These are phyloP conservation scores for Hypoxylon sp. DNA, from an alignment of 2,329 filamentous ascomycete genomes.

Conservation along the genomic window DNA sequence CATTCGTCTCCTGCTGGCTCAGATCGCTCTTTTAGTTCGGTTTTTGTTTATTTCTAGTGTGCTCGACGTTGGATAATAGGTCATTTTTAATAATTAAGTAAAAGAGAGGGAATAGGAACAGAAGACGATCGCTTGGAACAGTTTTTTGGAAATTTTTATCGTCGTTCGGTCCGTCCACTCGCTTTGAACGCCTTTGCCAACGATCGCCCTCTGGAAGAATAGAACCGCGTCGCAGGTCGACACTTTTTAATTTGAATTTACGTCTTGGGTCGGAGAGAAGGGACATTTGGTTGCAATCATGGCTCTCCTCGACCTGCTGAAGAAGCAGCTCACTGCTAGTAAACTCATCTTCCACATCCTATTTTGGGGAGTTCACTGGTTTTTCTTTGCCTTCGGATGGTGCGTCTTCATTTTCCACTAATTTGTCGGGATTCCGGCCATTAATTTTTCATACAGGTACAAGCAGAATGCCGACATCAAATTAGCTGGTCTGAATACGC, in stretches of 20 bases:
- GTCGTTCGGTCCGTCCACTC: conserved; percentile 39
- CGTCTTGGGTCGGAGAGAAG: conserved; percentile 50
- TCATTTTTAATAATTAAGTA: conserved; percentile 49
- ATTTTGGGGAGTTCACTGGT: conserved; percentile 85
- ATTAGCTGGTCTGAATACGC: conserved; percentile 82
- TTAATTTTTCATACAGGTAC: conserved; percentile 69
- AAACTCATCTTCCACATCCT: conserved; percentile 86
- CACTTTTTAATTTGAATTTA: conserved; percentile 58
- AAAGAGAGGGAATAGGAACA: conserved; percentile 39
- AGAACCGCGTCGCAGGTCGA: conserved; percentile 69
- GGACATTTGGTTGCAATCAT: conserved; percentile 60
- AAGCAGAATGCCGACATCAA: conserved; percentile 79
- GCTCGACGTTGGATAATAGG: conserved; percentile 48
- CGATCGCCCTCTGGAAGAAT: conserved; percentile 37
- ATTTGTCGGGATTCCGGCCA: background rate
- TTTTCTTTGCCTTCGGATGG: conserved; percentile 89
- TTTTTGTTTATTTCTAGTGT: conserved; percentile 52
- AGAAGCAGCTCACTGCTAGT: conserved; percentile 76
- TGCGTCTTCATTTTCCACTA: conserved; percentile 61
- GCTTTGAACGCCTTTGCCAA: conserved; percentile 39
- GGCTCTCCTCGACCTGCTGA: conserved; percentile 60
- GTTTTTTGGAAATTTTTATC: conserved; percentile 25
- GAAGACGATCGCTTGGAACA: conserved; percentile 28
- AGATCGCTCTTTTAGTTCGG: conserved; percentile 67
- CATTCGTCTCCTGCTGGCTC: conserved; percentile 71